Base-by-base conservation (phyloP, 345 rosid species). In the Microcos paniculata region DNA sequence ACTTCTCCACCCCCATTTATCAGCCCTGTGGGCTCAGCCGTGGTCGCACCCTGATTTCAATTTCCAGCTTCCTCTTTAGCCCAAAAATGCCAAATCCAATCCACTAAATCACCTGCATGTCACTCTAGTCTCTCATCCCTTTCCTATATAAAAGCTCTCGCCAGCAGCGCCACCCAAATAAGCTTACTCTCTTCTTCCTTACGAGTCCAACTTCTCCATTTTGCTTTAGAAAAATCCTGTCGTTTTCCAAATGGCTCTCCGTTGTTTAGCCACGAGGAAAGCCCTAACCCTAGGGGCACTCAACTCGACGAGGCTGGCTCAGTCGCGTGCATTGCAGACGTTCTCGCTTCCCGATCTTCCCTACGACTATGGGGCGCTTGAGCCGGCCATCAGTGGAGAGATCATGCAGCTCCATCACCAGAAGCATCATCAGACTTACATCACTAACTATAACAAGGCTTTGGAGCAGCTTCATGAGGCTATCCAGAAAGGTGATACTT, bases 401-500 rank as follows among this genome's bases (percentile, higher is more conserved):
- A 96, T 96, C 31, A 96, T 96, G 99, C 90, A 90, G 87, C 81
- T 96, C 40, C 99, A 96, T 73, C 99, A 96, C 91, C 94, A 92
- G 87, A 96, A 96, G 85, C 99, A 96, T 71, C 99, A 96, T 76
- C 94, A 89, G 82, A n/a, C 96, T 66, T 96, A 96, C 71, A 68
- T 96, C 77, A 88, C 97, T 46, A 96, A 96, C 81, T 96, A 85
- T 83, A 96, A 92, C 86, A 93, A 90, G 82, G 87, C 96, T 48
- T 90, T 92, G 16, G 92, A 93, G 85, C 91, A 87, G 83, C 96
- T 95, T 12, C 82, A 88, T 45, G 85, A 90, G 12, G 94, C 99
- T 51, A 70, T 87, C 2, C 73, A 64, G 75, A 92, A 89, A 57
- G 97, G 92, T 55, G 97, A 92, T 46, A 43, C 96, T 40, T 79